These are phyloP conservation scores for Penicillium sp. DNA, from an alignment of 2,329 filamentous ascomycete species.

Conservation along the genomic window DNA sequence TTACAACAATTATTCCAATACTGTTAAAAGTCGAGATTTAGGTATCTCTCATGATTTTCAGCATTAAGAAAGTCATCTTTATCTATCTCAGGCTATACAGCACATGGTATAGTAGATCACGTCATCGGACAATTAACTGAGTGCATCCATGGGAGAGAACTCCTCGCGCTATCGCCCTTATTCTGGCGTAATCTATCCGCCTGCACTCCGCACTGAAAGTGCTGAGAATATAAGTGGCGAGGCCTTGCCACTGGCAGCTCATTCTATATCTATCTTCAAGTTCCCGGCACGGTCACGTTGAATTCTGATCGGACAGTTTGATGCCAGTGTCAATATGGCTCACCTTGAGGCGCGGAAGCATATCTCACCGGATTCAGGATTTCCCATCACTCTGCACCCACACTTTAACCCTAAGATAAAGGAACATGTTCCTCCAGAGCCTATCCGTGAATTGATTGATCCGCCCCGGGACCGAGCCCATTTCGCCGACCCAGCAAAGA, in stretches of 20 bases:
- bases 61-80: too few relatives aligned
- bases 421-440: conserved; percentile 46
- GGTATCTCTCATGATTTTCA: too few relatives aligned
- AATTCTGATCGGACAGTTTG: too few relatives aligned
- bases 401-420: conserved; percentile 54
- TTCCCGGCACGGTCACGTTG: too few relatives aligned
- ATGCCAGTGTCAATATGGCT: too few relatives aligned
- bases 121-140: background rate
- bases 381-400: conserved; percentile 52
- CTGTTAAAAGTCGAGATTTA: too few relatives aligned
- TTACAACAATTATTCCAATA: too few relatives aligned
- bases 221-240: background rate
- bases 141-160: background rate
- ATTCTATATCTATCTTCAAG: too few relatives aligned
- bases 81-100: too few relatives aligned
- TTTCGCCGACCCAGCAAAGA: conserved; percentile 47
- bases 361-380: conserved; percentile 55
- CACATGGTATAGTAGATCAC: too few relatives aligned
- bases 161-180: background rate
- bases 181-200: background rate
- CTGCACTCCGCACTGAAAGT: background rate
- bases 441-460: conserved; percentile 33
- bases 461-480: conserved; percentile 35
- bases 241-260: too few relatives aligned
- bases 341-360: conserved; percentile 53